Base-by-base conservation (phyloP, 352 stramenopile genomes). In the Globisporangium echinulatum region DNA sequence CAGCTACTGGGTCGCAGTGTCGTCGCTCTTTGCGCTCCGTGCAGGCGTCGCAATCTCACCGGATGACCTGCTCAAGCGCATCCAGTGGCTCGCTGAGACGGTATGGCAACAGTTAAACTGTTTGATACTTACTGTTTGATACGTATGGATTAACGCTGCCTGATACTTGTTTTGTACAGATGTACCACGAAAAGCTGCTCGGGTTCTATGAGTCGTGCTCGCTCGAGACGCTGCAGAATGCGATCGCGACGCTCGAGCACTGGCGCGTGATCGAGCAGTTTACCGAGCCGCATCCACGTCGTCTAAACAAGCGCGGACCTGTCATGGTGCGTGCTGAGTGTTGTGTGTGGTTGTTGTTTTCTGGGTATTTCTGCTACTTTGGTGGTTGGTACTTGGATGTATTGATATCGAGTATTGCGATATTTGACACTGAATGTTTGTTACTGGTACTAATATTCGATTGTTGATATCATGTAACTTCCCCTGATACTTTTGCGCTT, bases 161-260 rank as follows among this genome's bases (percentile, higher is more conserved):
- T 49, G 13, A 52, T 55, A 40, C 49, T 39, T 43, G 19, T 25
- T 58, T 7, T 51, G 10, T 52, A 25, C 56, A 85, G 68, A 90
- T 94, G 79, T 94, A 92, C 69, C 85, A 94, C 60, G 85, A 94
- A 56, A 84, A 80, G 46, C 69, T 92, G 52, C 88, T 94, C 60
- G 77, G 78, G 52, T 90, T 92, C 61, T 94, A 94, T 67, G 83
- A 94, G 61, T 91, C 82, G 56, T 94, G 85, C 59, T 92, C 85
- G 44, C 75, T 87, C 17, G 83, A 90, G 66, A 94, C 85, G 48
- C 68, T 94, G 51, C 77, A 90, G 61, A 94, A 94, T 53, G 85
- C 85, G 8, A 52, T 94, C 51, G 44, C 71, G 15, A 72, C 85
- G 52, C 71, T 94, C 5, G 70, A 88, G 49, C 56, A 68, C n/a